Evolutionary conservation across 805 yeast species (phyloP), one percentile per base, ranked within the genome.

Genomic region (Starmera caribaea): DNA sequence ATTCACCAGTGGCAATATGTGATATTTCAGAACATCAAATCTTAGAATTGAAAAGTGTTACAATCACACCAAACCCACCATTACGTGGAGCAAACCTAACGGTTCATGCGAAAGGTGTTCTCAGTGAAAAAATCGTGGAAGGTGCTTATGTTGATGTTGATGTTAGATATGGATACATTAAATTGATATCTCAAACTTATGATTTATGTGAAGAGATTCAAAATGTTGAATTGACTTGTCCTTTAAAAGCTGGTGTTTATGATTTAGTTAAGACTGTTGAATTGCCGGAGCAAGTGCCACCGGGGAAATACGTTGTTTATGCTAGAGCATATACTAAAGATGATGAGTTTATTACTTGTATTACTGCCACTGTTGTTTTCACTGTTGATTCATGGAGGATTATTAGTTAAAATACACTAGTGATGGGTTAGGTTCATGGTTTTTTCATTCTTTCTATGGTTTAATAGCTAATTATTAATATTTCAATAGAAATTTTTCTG

Each of bases 141-240:
- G 98, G 98, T 29, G 85, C 97, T 0, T 92, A 89, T 53, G 94
- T 92, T 38, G 96, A 89, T 49, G 90, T 92, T 26, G 94, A 87
- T 49, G 97, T 92, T 16, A 74, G 84, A 48, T 82, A 88, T 54
- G 98, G 97, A 6, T 89, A 83, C 64, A 89, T 92, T 62, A 83
- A 83, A 50, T 71, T 92, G 42, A 64, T 92, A 39, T 81, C 86
- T 51, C 90, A 88, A 58, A 85, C 94, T n/a, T 84, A 81, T 58
- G 97, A 92, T 59, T 68, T 92, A 45, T 92, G 98, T 62, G 96
- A 88, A 48, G 80, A 87, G 57, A 69, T 88, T 43, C 75, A 76
- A 39, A 81, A 88, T 51, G 89, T 88, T 35, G 95, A 84, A 53
- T 63, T 88, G 67, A 71, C 73, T 43, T 92, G 98, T 59, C 98